Evolutionary conservation across 495 filamentous ascomycete species (phyloP), one percentile per base, ranked within the genome.

Genomic region (Penicillium pancosmium): DNA sequence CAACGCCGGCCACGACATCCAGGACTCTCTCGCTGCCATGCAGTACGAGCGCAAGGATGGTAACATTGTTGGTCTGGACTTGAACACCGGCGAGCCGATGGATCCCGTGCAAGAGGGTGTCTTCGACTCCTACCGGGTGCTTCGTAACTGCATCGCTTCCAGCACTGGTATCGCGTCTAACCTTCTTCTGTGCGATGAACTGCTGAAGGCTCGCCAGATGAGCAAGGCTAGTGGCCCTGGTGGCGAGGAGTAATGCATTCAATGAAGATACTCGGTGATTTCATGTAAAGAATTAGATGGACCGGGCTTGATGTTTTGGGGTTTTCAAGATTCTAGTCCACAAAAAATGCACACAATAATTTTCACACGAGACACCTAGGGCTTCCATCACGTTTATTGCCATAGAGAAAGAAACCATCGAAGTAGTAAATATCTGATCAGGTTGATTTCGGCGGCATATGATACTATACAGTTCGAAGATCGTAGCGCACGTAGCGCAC

Each of bases 201-300:
- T 99, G 74, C 78, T 99, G 56, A 99, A 99, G 82, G 94, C 94
- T 52, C 82, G 94, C 70, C 95, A 98, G 77, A 98, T 98, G 93
- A 88, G 77, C 59, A 75, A 67, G 65, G 60, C 66, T 49, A 65
- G 74, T 52, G 77, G 74, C 52, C 78, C 78, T 57, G 76, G 69
- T 51, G 74, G 70, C 55, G 78, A 80, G 41, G 74, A 80, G 67
- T 78, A 74, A 77, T 69, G 64, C 57, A 55, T 49, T 63, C 55
- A 63, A 55, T 64, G 61, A 72, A 48, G 60, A 68, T 38, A 38
- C 52, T 31, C 40, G 51, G 59, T 59, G 35, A 34, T 50, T 53
- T 64, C 62, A 68, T 72, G 65, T 70, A 72, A 68, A 65, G 62
- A 65, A 50, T 64, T 63, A 63, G 56, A 65, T 52, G 62, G 50